Conservation (phyloP, 192 early-diverging fungal species). For the Thoreauomyces humboldtii region DNA sequence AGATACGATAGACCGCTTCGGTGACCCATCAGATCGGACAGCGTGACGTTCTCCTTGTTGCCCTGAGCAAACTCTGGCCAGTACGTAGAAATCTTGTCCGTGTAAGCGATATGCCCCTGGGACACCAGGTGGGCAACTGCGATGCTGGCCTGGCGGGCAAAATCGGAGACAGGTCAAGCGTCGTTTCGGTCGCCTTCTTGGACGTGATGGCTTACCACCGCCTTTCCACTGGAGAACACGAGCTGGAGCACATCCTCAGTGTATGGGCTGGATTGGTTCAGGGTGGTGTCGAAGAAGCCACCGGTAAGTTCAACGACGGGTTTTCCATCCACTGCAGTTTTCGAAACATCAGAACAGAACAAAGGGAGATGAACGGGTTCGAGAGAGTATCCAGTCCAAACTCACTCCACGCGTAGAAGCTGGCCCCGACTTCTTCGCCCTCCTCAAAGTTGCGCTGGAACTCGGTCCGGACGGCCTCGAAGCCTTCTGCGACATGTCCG, state of each 20-base stretch:
- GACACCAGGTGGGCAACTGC: constrained; percentile 62
- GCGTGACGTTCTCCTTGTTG: constrained; percentile 67
- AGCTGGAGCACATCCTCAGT: constrained; percentile 57
- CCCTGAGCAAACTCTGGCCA: constrained; percentile 77
- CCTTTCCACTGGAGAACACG: constrained; percentile 65
- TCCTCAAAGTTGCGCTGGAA: constrained; percentile 45
- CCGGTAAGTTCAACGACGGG: constrained; percentile 61
- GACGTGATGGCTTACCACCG: constrained; percentile 46
- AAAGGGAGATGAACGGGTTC: too few species aligned
- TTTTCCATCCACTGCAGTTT: constrained; percentile 51
- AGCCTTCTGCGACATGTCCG: constrained; percentile 37
- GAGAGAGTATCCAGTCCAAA: neutral
- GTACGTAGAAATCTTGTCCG: constrained; percentile 48
- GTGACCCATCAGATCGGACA: constrained; percentile 61
- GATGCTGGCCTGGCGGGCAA: constrained; percentile 39
- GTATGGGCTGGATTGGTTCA: constrained; percentile 39
- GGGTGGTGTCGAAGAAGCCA: constrained; percentile 53
- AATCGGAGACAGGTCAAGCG: too few species aligned
- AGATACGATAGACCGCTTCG: constrained; percentile 63
- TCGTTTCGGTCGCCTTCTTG: too few species aligned
- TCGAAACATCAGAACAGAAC: too few species aligned
- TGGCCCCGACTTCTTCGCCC: constrained; percentile 48
- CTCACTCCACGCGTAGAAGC: constrained; percentile 42
- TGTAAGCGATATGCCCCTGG: constrained; percentile 50
- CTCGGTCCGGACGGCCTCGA: constrained; percentile 32